phyloP scores from a whole-genome alignment of 768 basidiomycete species.

The Chlorophyllum brunneum region DNA sequence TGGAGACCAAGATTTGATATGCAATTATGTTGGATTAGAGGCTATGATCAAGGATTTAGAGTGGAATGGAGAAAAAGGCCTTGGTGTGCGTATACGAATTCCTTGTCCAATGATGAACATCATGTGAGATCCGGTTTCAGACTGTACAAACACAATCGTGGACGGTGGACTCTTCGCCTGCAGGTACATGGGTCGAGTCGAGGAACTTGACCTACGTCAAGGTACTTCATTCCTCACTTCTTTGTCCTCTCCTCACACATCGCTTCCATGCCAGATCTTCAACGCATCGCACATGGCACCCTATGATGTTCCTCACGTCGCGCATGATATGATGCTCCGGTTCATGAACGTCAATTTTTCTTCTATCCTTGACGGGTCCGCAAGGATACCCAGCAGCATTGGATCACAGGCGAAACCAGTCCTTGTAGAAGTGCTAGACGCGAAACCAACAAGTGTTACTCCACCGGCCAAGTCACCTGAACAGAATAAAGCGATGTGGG shows the following conservation, averaged over 20 bases:
- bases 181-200: constrained; percentile 88
- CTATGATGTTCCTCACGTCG: constrained; percentile 78
- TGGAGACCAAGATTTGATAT: constrained; percentile 95
- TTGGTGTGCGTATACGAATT: constrained; percentile 59
- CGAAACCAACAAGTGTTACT: constrained; percentile 30
- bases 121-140: constrained; percentile 27
- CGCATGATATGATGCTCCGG: constrained; percentile 98
- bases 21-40: constrained; percentile 92
- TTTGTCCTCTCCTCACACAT: background rate
- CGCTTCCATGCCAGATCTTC: constrained; percentile 54
- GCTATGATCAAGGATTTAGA: constrained; percentile 75
- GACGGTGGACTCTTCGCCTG: constrained; percentile 69
- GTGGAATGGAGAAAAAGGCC: constrained; percentile 84
- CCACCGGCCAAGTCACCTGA: constrained; percentile 59
- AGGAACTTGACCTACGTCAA: constrained; percentile 93
- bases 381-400: constrained; percentile 75
- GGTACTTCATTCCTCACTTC: constrained; percentile 34
- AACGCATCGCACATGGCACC: constrained; percentile 97
- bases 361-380: constrained; percentile 74
- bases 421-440: constrained; percentile 44
- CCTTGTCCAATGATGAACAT: background rate
- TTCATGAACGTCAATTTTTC: constrained; percentile 94
- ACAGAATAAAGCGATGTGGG: constrained; percentile 87
- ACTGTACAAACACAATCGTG: constrained; percentile 68
- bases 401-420: constrained; percentile 70